Conservation (phyloP, 768 basidiomycete species). For the Naganishia friedmannii region DNA sequence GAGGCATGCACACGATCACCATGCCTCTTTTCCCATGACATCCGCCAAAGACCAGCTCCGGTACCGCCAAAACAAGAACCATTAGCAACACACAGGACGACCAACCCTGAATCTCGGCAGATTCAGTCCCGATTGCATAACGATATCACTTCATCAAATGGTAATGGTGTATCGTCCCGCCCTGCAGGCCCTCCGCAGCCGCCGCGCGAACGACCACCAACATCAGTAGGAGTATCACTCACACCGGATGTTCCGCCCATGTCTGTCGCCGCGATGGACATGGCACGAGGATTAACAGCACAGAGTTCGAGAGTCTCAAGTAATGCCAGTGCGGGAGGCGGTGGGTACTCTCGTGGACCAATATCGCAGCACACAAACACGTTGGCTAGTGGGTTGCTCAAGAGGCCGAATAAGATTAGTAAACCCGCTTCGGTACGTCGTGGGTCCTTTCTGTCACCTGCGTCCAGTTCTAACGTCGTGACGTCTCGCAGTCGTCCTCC, state of each 20-base stretch:
- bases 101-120: not conserved
- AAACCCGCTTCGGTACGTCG: conserved; percentile 5
- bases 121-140: not conserved
- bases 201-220: not conserved
- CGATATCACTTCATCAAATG: not conserved
- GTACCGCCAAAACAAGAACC: not conserved
- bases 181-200: not conserved
- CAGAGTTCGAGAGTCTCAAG: not conserved
- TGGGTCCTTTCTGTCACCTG: not conserved
- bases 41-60: not conserved
- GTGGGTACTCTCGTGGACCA: not conserved
- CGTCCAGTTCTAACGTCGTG: not conserved
- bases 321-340: too few relatives aligned
- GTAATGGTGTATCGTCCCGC: not conserved
- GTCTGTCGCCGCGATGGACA: not conserved
- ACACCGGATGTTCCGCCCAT: not conserved
- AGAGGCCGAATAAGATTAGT: conserved; percentile 5
- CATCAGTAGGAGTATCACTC: not conserved
- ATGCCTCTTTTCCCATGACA: conserved; percentile 31
- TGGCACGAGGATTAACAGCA: conserved; percentile 15
- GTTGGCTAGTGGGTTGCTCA: not conserved
- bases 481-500: not conserved
- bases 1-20: conserved; percentile 13
- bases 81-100: not conserved
- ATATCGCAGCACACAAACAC: conserved; percentile 1